Percentiles rank a stretch among this genome's conserved stretches.
These are phyloP conservation scores for Boletus vinaceobasis DNA, from an alignment of 768 basidiomycete genomes.

Conservation along the genomic window DNA sequence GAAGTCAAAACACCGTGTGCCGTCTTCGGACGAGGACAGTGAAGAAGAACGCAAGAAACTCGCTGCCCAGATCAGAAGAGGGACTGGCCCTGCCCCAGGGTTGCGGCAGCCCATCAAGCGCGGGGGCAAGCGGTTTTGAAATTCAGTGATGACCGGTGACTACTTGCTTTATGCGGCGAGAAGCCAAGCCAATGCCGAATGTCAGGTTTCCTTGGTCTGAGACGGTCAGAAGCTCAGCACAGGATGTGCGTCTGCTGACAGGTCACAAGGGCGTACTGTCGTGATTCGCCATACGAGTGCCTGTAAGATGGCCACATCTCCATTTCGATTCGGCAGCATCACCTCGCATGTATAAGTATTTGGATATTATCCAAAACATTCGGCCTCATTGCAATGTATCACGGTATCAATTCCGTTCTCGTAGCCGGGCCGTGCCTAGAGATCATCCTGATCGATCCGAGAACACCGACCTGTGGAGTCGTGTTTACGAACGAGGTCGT, in stretches of 20 bases:
- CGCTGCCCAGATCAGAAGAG: slow-evolving; percentile 40
- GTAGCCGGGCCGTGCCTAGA: background rate
- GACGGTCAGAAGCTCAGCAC: background rate
- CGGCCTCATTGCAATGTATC: background rate
- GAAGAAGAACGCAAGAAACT: slow-evolving; percentile 49
- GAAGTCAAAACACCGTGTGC: slow-evolving; percentile 35
- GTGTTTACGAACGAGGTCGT: slow-evolving; percentile 8
- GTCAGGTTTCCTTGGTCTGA: background rate
- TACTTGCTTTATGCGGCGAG: background rate
- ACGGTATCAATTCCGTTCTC: background rate
- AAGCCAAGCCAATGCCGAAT: background rate
- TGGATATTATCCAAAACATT: background rate
- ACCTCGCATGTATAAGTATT: background rate
- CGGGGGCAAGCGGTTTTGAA: slow-evolving; percentile 70
- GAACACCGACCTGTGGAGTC: background rate
- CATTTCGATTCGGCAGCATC: background rate
- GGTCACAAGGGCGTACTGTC: background rate
- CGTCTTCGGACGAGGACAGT: slow-evolving; percentile 56
- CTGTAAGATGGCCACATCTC: slow-evolving; percentile 2
- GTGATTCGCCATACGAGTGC: background rate
- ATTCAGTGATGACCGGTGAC: background rate
- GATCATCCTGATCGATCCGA: background rate
- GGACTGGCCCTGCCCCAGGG: slow-evolving; percentile 42
- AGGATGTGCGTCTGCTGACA: slow-evolving; percentile 8
- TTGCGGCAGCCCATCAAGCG: slow-evolving; percentile 74